Evolutionary conservation across 805 yeast species (phyloP), one percentile per base, ranked within the genome.

Genomic region (Priceomyces medius): DNA sequence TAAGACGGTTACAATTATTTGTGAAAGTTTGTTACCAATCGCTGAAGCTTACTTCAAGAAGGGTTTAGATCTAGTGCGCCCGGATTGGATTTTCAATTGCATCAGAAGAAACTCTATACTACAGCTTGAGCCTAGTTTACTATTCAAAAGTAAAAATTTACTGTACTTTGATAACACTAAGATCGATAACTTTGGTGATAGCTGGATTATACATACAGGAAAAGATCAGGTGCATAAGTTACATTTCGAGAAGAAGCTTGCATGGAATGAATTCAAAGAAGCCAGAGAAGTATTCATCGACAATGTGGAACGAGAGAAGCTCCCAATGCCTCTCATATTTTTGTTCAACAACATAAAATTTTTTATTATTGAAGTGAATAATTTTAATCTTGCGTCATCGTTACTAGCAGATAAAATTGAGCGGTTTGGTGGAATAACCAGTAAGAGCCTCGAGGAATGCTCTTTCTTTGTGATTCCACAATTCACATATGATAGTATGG

Each of bases 41-140:
- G 46, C 62, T 13, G 41, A 53, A 31, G 39, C 47, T 3, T 64
- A 61, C 47, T 41, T 54, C 8, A 39, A 49, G 2, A 54, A 56
- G 13, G 85, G 85, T 0, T 77, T 73, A 49, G 86, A 83, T 51
- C 67, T 91, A 0, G 55, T 88, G 6, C 71, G 62, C 38, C 88
- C 95, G 0, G 57, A 63, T 21, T 91, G 96, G 96, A 56, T 88
- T 4, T 66, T 79, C 34, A 90, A 86, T 48, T 80, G 93, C 50
- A 63, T 86, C 2, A 53, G 58, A 13, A 56, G 65, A 10, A 51
- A 58, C 1, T 38, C 50, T 2, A 35, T 80, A 2, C 58, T 87
- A 0, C 73, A 71, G 2, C 49, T 85, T 5, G 95, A 86, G 49
- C 85, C 87, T 0, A 54, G 58, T 16, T 83, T 87, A 51, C 66